These are phyloP conservation scores for Massariosphaeria phaeospora DNA, from an alignment of 495 filamentous ascomycete species.

Conservation along the genomic window DNA sequence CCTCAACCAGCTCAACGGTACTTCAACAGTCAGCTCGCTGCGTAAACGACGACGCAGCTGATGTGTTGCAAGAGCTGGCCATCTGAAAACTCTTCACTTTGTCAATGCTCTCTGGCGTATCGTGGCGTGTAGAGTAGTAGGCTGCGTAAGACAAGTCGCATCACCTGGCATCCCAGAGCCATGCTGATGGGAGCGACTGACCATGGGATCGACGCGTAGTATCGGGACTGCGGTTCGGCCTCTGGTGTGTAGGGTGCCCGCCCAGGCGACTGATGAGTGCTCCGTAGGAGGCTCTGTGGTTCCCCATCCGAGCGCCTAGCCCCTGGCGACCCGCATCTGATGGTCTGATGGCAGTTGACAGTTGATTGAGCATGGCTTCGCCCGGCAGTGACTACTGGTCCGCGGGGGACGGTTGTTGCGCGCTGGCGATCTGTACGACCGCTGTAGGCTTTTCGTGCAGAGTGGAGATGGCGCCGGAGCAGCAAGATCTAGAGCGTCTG, in stretches of 20 bases:
- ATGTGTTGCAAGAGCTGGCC: not conserved
- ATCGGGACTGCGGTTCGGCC: conserved; percentile 11
- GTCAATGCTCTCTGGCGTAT: no score
- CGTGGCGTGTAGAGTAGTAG: conserved; percentile 9
- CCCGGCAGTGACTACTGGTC: no score
- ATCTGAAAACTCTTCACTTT: no score
- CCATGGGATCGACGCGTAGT: conserved; percentile 26
- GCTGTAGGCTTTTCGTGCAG: not conserved
- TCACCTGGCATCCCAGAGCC: conserved; percentile 29
- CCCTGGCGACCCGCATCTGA: conserved; percentile 12
- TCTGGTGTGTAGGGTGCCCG: conserved; percentile 3
- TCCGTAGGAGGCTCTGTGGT: conserved; percentile 26
- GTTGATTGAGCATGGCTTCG: no score
- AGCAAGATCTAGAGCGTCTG: not conserved
- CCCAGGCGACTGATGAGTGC: conserved; percentile 5
- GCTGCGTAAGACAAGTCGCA: conserved; percentile 9
- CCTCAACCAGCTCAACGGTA: not conserved
- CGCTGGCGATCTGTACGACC: not conserved
- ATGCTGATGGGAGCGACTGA: conserved; percentile 15
- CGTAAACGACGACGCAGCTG: conserved; percentile 19
- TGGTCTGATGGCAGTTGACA: no score
- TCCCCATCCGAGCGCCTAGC: conserved; percentile 29
- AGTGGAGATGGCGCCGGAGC: not conserved
- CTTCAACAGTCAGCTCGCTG: conserved; percentile 1
- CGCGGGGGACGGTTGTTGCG: no score